Evolutionary conservation across 805 yeast species (phyloP), one percentile per base, ranked within the genome.

Genomic region (Zygoascus tannicola): DNA sequence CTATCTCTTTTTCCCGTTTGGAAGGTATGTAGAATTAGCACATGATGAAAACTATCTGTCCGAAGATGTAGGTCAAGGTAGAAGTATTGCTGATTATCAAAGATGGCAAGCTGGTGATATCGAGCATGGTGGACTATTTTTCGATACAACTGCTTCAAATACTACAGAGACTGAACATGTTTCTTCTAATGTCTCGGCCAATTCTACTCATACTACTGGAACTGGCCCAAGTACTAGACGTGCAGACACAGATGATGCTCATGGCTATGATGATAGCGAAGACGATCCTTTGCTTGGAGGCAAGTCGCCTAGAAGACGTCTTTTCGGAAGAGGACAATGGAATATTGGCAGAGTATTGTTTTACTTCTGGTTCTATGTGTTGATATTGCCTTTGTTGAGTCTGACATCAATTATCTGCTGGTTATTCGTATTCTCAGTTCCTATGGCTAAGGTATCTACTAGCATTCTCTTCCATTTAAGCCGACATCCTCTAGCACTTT

Each of bases 301-400:
- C 20, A 45, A 44, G 38, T 21, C 32, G n/a, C 38, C 22, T 35
- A 44, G 50, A 15, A 45, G 65, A 19, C 72, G 97, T 47, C 68
- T 77, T 40, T 90, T 92, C 60, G 97, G 97, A 30, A 73, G 97
- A 60, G 97, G 97, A 32, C 67, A 78, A 52, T 92, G 97, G 97
- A 79, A 81, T 15, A 58, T 79, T 16, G 95, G 95, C 1, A 71
- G 97, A 50, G 71, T 90, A 21, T 57, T 80, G 10, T 90, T 86
- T 56, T 92, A 79, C 57, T 1, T 79, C 2, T 74, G 75, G 51
- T 88, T 78, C 60, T 86, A 88, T 58, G 51, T 75, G 3, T 49
- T 84, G 3, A 57, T 88, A 22, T 81, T 79, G 48, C 97, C 97
- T 1, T 56, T 84, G 2, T 67, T 80, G 26, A 58, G 68, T 14